These are phyloP conservation scores for Blastocystis sp. DNA, from an alignment of 352 stramenopile genomes.

Conservation along the genomic window DNA sequence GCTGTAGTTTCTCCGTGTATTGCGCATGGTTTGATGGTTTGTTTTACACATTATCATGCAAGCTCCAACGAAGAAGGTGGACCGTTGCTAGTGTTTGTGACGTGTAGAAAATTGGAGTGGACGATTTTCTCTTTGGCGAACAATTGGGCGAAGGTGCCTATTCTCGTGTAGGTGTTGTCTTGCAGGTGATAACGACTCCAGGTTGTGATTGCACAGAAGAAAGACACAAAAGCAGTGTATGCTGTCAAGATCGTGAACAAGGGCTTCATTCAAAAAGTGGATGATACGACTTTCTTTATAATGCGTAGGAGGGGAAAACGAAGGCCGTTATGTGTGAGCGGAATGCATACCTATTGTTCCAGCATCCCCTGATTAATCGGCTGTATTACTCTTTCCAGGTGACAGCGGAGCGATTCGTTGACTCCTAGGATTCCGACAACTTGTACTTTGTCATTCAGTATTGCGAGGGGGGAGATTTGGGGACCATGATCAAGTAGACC, in stretches of 20 bases:
- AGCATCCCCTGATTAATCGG: conserved; percentile 58
- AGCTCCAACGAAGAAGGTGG: not conserved
- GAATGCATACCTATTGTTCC: conserved; percentile 58
- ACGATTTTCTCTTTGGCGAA: conserved; percentile 36
- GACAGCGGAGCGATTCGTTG: not conserved
- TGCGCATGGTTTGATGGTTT: not conserved
- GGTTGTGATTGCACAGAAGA: conserved; percentile 38
- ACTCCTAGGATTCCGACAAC: conserved; percentile 12
- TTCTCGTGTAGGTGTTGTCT: not conserved
- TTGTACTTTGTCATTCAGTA: conserved; percentile 54
- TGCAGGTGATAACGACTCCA: not conserved
- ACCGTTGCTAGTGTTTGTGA: not conserved
- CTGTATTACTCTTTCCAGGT: conserved; percentile 61
- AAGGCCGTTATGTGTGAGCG: conserved; percentile 60
- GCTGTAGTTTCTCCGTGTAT: not conserved
- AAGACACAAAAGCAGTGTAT: conserved; percentile 51
- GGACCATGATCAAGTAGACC: conserved; percentile 13
- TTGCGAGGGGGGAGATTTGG: conserved; percentile 41
- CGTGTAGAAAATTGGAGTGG: conserved; percentile 27
- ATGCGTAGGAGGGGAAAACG: conserved; percentile 59
- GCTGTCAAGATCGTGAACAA: conserved; percentile 62
- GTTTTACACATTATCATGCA: not conserved
- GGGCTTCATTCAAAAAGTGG: conserved; percentile 50
- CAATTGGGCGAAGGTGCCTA: conserved; percentile 39
- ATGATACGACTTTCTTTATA: not conserved